These are phyloP conservation scores for Kluyveromyces sp. DNA, from an alignment of 1,139 yeast species.

Conservation along the genomic window DNA sequence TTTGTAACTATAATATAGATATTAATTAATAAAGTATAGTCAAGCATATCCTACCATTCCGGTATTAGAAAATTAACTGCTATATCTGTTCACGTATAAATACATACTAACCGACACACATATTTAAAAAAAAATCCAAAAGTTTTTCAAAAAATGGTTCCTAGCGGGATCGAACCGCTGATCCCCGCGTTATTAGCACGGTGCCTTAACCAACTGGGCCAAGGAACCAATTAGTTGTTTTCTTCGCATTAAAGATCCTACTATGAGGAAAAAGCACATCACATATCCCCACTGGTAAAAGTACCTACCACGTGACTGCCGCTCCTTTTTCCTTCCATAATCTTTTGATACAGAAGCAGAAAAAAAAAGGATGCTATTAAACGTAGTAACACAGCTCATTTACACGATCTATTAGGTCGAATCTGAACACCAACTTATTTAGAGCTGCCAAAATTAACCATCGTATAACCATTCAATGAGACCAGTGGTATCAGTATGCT, in stretches of 20 bases:
- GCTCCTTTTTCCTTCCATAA: not conserved
- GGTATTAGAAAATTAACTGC: no score
- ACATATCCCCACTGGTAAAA: not conserved
- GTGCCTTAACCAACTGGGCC: constrained; percentile 31
- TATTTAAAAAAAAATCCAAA: not conserved
- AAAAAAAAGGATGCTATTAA: not conserved
- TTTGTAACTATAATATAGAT: constrained; percentile 28
- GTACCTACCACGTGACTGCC: not conserved
- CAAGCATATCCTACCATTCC: not conserved
- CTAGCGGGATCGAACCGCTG: constrained; percentile 31
- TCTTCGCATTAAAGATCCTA: not conserved
- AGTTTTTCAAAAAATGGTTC: constrained; percentile 16
- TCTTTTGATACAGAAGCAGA: not conserved
- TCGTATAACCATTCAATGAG: constrained; percentile 24
- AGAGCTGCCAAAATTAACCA: no score
- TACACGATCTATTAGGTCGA: no score
- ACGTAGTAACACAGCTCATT: no score
- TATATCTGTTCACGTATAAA: not conserved
- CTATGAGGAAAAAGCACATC: not conserved
- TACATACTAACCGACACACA: not conserved
- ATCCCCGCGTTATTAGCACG: constrained; percentile 31
- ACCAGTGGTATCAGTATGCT: constrained; percentile 40
- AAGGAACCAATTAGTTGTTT: constrained; percentile 18
- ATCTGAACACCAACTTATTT: no score
- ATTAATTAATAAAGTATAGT: not conserved